Percentiles rank a stretch among this genome's conserved stretches.
Conservation (phyloP, 2,329 filamentous ascomycete genomes). For the Fusarium paranaense region DNA sequence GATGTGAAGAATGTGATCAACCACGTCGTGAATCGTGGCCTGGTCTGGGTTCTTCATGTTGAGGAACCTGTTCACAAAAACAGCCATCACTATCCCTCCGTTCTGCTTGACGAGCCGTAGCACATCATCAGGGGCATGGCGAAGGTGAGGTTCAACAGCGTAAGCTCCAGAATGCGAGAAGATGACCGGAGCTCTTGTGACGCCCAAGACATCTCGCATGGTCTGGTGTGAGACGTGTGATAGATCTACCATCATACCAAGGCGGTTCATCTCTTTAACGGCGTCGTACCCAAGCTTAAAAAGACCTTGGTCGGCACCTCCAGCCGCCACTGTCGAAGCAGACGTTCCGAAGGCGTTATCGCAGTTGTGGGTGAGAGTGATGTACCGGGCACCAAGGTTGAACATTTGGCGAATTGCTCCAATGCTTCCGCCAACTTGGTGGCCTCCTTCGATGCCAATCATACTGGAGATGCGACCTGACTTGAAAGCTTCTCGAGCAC, state of each 20-base stretch:
- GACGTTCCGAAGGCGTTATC: conserved; percentile 47
- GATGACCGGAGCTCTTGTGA: conserved; percentile 45
- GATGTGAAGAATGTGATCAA: conserved; percentile 48
- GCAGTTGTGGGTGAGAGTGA: conserved; percentile 51
- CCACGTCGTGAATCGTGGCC: conserved; percentile 49
- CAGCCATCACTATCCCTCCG: conserved; percentile 54
- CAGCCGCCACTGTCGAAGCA: conserved; percentile 44
- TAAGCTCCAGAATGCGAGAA: conserved; percentile 48
- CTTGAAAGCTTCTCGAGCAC: conserved; percentile 46
- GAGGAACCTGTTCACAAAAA: conserved; percentile 51
- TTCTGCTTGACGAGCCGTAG: conserved; percentile 49
- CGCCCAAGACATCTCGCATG: conserved; percentile 44
- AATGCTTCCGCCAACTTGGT: conserved; percentile 50
- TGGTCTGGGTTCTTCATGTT: conserved; percentile 46
- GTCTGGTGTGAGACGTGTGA: conserved; percentile 47
- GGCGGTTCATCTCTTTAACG: conserved; percentile 51
- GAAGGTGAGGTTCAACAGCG: conserved; percentile 45
- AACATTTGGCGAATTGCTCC: conserved; percentile 50
- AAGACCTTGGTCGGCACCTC: conserved; percentile 38
- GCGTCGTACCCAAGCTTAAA: conserved; percentile 42
- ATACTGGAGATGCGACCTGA: conserved; percentile 49
- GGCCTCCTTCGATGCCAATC: conserved; percentile 52
- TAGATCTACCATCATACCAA: conserved; percentile 50
- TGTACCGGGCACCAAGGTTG: conserved; percentile 53
- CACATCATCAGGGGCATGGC: conserved; percentile 56